Evolutionary conservation across 1,284 basidiomycete genomes (phyloP), one percentile per base, ranked within the genome.

Genomic region (Ustilago cynodontis): DNA sequence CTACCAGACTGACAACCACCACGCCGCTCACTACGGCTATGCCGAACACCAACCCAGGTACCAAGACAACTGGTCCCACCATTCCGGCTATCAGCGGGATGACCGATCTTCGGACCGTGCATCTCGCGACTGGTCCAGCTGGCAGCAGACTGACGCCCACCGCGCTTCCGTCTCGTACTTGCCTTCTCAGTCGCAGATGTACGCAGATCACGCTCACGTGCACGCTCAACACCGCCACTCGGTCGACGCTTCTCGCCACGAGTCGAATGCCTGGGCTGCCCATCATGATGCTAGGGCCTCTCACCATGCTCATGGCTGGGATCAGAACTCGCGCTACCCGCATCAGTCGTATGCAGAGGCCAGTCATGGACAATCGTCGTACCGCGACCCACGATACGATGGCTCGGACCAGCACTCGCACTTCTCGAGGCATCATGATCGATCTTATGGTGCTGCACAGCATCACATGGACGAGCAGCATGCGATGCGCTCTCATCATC

Each of bases 101-200:
- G 60, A 64, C 8, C 61, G 65, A 43, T 20, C 50, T 22, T 24
- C 49, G 20, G 54, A 72, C 16, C 35, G 35, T 20, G 49, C 58
- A 1, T 16, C 43, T 26, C 59, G 65, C 31, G 56, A 70, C n/a
- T 65, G 68, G 61, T 20, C 52, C 51, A 50, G 53, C 54, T 64
- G 66, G 67, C 61, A 70, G 35, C 60, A 61, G n/a, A 16, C 52
- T 9, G 39, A 54, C 10, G 49, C 57, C n/a, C 64, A 71, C 20
- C 57, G 69, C 43, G 69, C 33, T 31, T 66, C 69, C 13, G 56
- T 59, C 3, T 37, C 59, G 4, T 59, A 63, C 41, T 9, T 66
- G 29, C 56, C 69, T n/a, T 59, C 51, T 26, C 69, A 37, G 7
- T 39, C 53, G 2, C 70, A 59, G 13, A 51, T 52, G 56, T 64